Evolutionary conservation across 2,329 filamentous ascomycete genomes (phyloP), one percentile per base, ranked within the genome.

Genomic region (Phialophora verrucosa): DNA sequence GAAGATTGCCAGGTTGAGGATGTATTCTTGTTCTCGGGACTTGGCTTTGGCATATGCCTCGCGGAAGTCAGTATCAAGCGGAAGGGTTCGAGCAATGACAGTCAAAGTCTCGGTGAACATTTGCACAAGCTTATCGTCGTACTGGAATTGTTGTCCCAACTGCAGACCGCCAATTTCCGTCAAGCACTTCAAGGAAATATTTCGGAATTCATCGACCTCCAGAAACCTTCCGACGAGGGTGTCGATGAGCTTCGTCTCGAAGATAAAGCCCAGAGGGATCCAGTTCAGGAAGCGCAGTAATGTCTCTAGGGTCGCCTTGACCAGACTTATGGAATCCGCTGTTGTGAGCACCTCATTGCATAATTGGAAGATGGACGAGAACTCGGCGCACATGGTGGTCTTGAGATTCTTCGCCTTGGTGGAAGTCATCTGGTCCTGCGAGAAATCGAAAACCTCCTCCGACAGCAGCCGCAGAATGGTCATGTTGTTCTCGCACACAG

Each of bases 401-500:
- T 99, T 99, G 70, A 99, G 85, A 78, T 96, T 97, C 75, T 93
- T 89, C 49, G 93, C 96, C 84, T 99, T 99, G 66, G 91, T 88
- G 44, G 94, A 97, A n/a, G 95, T 99, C 94, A 99, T 97, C 78
- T 97, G 92, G 76, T 99, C 95, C 70, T 94, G 92, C 1, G 95
- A 99, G 80, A 96, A 99, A 82, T 99, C 95, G 76, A 99, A 99
- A 44, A 99, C 94, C 79, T 99, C 95, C 79, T 99, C 95, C 6
- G 95, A 99, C 54, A 99, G 86, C 74, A 99, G 83, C 67, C 95
- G 90, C 73, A 99, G 87, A 74, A 99, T 98, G 71, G 92, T 93
- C 95, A 99, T 99, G 84, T 99, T 99, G 84, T 99, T 99, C 83
- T 99, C 95, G 86, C 96, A 99, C 74, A 99, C 96, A 44, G 94